Evolutionary conservation across 73 alveolate species (phyloP).

Genomic region (Effrenium voratum): DNA sequence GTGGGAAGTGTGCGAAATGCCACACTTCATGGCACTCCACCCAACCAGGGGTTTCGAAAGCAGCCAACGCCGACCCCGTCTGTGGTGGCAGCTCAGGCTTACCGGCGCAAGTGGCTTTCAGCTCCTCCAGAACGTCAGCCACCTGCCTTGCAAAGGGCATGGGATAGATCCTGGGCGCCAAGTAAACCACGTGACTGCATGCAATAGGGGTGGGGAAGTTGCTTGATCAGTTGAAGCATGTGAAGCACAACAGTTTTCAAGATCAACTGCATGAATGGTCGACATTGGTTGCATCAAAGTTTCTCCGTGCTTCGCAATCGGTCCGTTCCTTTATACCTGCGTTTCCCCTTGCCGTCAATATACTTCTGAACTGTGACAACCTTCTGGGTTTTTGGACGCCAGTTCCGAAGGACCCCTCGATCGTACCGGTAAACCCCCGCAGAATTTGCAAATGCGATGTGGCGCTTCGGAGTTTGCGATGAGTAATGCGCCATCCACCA

Average conservation of each 20-base stretch:
- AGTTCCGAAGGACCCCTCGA: neutral
- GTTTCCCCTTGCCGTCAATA: neutral
- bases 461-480: constrained; percentile 21
- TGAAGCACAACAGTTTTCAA: too few relatives aligned
- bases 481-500: constrained; percentile 62
- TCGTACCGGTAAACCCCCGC: neutral
- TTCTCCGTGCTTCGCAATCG: neutral
- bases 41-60: neutral
- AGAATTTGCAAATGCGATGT: neutral
- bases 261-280: neutral
- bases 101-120: neutral
- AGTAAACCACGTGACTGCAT: too few relatives aligned
- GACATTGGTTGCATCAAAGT: neutral
- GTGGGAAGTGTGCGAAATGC: neutral
- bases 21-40: neutral
- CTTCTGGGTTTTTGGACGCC: neutral
- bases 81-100: neutral
- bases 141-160: neutral
- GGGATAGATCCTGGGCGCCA: constrained; percentile 42
- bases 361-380: neutral
- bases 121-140: neutral
- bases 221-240: neutral
- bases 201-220: neutral
- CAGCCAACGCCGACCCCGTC: neutral
- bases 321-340: neutral